Evolutionary conservation across 164 flowering plant species (phyloP).

Genomic region (Tetrastigma voinierianum): DNA sequence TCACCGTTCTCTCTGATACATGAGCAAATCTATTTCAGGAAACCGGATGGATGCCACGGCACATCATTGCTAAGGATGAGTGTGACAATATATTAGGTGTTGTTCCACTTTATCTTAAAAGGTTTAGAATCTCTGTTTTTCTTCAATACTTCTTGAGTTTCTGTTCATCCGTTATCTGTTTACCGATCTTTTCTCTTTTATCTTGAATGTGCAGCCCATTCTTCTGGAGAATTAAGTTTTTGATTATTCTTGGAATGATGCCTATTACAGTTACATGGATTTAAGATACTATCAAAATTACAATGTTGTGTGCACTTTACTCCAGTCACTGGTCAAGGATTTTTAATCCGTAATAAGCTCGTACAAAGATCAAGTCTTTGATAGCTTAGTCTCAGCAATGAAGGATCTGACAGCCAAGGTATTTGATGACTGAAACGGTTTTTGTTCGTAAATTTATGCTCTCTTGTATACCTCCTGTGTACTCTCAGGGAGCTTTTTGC

Average conservation of each 20-base stretch:
- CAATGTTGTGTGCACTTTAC: conserved; percentile 95
- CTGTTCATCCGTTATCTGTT: neutral
- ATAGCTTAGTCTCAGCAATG: conserved; percentile 60
- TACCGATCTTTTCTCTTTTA: conserved; percentile 16
- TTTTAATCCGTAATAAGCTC: conserved; percentile 62
- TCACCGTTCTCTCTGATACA: neutral
- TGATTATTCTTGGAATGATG: conserved; percentile 97
- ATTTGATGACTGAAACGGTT: conserved; percentile 1
- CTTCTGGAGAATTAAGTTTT: conserved; percentile 94
- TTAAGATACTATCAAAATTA: conserved; percentile 76
- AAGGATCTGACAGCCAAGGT: conserved; percentile 80
- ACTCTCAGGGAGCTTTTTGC: too few species aligned
- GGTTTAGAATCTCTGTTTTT: conserved; percentile 41
- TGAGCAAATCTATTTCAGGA: conserved; percentile 52
- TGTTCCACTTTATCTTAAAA: conserved; percentile 93
- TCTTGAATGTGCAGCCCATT: conserved; percentile 71
- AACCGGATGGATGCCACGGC: conserved; percentile 88
- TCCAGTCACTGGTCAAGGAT: conserved; percentile 91
- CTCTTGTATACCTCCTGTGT: too few species aligned
- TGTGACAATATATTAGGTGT: conserved; percentile 68
- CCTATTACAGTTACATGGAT: conserved; percentile 80
- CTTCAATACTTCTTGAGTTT: neutral
- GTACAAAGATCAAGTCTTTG: conserved; percentile 74
- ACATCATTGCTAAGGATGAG: conserved; percentile 80
- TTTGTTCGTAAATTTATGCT: neutral